Base-by-base conservation (phyloP, 768 basidiomycete genomes). In the Podaxis sp. region DNA sequence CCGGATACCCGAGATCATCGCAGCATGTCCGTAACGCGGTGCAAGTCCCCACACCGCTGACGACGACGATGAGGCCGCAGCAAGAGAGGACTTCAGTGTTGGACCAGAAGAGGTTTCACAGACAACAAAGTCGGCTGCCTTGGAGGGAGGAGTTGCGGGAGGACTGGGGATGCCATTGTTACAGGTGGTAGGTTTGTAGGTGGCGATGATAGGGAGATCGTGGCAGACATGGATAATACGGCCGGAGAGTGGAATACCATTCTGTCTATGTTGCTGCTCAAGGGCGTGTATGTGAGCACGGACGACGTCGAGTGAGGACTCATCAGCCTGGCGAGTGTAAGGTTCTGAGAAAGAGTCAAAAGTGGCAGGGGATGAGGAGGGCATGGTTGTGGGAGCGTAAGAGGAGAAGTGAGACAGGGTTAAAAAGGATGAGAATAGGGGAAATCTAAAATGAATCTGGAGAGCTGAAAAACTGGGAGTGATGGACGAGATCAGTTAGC, bases 1-100 rank as follows among this genome's bases (percentile, higher is more conserved):
- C 56, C 88, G 86, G 68, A 98, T 94, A 35, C 96, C 96, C 48
- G 89, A 90, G 62, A 95, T 89, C 91, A 98, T 94, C 10, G 96
- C 96, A 7, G 92, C 84, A 70, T 98, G 97, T 16, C 95, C 95
- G 64, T 93, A 88, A 42, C 96, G 82, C 1, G 87, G 84, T 1
- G 82, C 73, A 4, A 99, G 76, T 16, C 84, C 82, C 96, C 96
- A 99, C 38, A 79, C 76, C 40, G 76, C 64, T 37, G 61, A 42
- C 42, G 14, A 42, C 42, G 14, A 16, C 48, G 64, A 50, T 2
- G 59, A 38, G 6, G 37, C 27, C 11, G 65, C 65, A 14, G 52
- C 27, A 42, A 55, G 23, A 5, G 72, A 32, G 7, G 32, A 9
- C 32, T 32, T 6, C 1, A 9, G 1, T 32, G 32, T 32, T 9